Conservation (phyloP, 768 basidiomycete species). For the Podaxis pistillaris region DNA sequence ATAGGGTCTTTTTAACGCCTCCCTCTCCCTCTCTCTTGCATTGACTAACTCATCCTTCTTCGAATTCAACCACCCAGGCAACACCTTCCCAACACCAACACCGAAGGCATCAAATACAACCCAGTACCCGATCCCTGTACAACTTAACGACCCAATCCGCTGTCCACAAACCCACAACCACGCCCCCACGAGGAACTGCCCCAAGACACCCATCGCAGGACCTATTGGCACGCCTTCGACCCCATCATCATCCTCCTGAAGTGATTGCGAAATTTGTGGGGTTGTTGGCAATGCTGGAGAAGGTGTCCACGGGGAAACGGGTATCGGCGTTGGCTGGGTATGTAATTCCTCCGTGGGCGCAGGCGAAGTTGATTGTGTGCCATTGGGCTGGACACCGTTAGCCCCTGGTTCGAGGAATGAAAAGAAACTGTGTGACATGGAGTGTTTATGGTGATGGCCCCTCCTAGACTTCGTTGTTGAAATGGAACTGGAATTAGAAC, state of each 20-base stretch:
- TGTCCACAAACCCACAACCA: slow-evolving; percentile 90
- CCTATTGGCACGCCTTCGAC: slow-evolving; percentile 19
- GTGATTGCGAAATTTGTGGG: slow-evolving; percentile 26
- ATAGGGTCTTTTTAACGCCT: slow-evolving; percentile 62
- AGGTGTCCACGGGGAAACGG: slow-evolving; percentile 68
- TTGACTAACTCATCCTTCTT: slow-evolving; percentile 19
- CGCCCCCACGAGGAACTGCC: slow-evolving; percentile 65
- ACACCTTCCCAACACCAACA: slow-evolving; percentile 49
- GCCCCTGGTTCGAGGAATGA: slow-evolving; percentile 85
- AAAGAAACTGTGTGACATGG: slow-evolving; percentile 92
- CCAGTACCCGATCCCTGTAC: slow-evolving; percentile 94
- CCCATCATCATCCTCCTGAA: neutral
- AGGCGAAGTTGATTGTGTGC: neutral
- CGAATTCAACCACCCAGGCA: slow-evolving; percentile 41
- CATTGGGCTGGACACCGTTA: slow-evolving; percentile 15
- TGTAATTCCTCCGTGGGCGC: slow-evolving; percentile 39
- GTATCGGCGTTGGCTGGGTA: slow-evolving; percentile 58
- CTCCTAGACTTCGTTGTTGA: slow-evolving; percentile 43
- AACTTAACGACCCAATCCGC: slow-evolving; percentile 78
- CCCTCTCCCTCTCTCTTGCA: slow-evolving; percentile 25
- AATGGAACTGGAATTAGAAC: slow-evolving; percentile 16
- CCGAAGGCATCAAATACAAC: slow-evolving; percentile 94
- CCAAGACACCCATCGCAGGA: slow-evolving; percentile 26
- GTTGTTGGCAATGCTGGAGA: slow-evolving; percentile 41
- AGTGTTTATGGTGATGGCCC: slow-evolving; percentile 93